phyloP scores from a whole-genome alignment of 176 grass and related monocot genomes.

The Oryza officinalis region DNA sequence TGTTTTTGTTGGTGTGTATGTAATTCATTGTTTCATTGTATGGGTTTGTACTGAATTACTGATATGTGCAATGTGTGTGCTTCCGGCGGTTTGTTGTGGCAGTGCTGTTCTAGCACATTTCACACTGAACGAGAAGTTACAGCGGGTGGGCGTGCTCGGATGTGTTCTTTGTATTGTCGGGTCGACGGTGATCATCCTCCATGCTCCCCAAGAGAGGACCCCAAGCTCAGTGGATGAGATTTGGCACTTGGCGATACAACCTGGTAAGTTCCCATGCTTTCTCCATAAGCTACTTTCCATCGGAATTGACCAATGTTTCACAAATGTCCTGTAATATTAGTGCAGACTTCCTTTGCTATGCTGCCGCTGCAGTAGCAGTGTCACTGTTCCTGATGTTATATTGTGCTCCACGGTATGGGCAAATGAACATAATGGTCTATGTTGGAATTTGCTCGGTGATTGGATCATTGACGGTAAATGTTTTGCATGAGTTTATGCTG shows the following conservation, averaged over 20 bases:
- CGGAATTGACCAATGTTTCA: neutral
- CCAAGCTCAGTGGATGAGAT: conserved; percentile 87
- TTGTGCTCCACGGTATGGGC: conserved; percentile 79
- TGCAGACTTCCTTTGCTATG: conserved; percentile 84
- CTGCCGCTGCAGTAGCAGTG: conserved; percentile 59
- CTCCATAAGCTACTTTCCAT: neutral
- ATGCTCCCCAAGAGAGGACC: conserved; percentile 81
- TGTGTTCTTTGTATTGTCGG: conserved; percentile 90
- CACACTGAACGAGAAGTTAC: conserved; percentile 88
- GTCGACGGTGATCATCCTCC: conserved; percentile 90
- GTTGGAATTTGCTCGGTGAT: conserved; percentile 87
- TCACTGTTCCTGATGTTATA: conserved; percentile 82
- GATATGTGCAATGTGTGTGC: neutral
- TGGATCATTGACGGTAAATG: conserved; percentile 87
- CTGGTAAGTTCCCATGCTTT: conserved; percentile 43
- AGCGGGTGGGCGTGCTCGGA: conserved; percentile 82
- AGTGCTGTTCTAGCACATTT: conserved; percentile 97
- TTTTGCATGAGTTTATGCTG: neutral
- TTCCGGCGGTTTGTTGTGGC: conserved; percentile 3
- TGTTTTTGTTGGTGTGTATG: neutral
- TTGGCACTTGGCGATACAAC: conserved; percentile 80
- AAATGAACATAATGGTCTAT: conserved; percentile 93
- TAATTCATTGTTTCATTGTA: neutral
- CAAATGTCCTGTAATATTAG: conserved; percentile 24
- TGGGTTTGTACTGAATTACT: neutral